phyloP scores from a whole-genome alignment of 2,329 filamentous ascomycete genomes.

The Penicillium olsonii region DNA sequence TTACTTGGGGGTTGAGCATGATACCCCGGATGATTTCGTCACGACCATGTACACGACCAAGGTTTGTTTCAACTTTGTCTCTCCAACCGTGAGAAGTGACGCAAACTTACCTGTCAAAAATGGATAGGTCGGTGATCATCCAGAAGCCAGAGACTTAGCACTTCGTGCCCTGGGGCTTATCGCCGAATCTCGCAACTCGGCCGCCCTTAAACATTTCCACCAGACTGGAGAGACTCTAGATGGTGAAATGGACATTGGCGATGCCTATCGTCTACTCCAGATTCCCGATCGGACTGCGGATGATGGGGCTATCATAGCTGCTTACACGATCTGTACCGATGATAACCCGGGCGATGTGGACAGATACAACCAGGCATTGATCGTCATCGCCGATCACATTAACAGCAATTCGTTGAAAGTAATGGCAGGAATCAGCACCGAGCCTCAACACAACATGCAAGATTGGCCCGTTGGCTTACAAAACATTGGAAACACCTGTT shows the following conservation, averaged over 20 bases:
- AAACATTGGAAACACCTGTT: constrained; percentile 98
- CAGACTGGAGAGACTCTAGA: constrained; percentile 52
- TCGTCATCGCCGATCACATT: constrained; percentile 48
- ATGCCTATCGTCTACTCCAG: constrained; percentile 55
- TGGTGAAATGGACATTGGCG: constrained; percentile 57
- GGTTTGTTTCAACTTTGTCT: constrained; percentile 37
- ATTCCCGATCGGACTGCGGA: constrained; percentile 55
- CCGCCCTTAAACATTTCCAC: constrained; percentile 55
- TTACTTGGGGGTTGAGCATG: constrained; percentile 57
- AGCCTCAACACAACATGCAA: constrained; percentile 37
- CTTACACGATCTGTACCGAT: constrained; percentile 49
- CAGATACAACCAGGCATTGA: constrained; percentile 49
- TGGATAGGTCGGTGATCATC: constrained; percentile 53
- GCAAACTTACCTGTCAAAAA: constrained; percentile 5
- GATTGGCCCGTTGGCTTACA: constrained; percentile 79
- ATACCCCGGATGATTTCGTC: constrained; percentile 59
- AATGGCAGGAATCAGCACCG: constrained; percentile 32
- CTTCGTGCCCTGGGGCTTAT: constrained; percentile 61
- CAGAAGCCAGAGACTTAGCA: constrained; percentile 51
- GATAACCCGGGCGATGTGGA: constrained; percentile 50
- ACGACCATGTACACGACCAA: constrained; percentile 59
- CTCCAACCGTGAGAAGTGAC: not conserved
- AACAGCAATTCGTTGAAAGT: constrained; percentile 40
- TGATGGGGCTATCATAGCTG: constrained; percentile 52
- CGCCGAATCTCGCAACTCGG: constrained; percentile 59